Evolutionary conservation across 148 eudicot genomes (phyloP).

Genomic region (Fagopyrum esculentum): DNA sequence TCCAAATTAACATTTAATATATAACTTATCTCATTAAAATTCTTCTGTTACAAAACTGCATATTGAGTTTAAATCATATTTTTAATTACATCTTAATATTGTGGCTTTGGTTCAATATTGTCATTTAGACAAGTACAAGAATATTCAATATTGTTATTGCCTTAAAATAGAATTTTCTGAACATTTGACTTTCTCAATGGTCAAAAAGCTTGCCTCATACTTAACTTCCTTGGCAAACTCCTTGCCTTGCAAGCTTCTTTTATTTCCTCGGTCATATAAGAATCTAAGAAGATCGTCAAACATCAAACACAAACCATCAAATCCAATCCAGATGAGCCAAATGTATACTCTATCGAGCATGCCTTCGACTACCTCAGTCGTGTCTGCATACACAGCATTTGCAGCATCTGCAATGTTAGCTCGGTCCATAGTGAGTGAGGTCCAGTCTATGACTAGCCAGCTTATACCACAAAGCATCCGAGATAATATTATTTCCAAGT

Average conservation of each 20-base stretch:
- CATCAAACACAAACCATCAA: neutral
- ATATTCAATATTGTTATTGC: no score
- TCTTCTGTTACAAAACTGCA: no score
- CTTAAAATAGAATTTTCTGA: no score
- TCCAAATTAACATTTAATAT: no score
- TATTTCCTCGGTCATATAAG: neutral
- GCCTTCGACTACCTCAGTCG: conserved; percentile 12
- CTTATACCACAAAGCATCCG: neutral
- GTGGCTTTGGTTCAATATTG: no score
- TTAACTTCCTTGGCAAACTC: neutral
- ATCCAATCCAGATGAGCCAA: neutral
- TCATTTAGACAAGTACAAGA: no score
- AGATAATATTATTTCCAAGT: neutral
- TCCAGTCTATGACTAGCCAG: neutral
- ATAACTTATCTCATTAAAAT: no score
- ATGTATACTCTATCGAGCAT: neutral
- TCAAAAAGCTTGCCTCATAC: neutral
- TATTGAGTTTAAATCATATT: no score
- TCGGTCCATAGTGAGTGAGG: conserved; percentile 8
- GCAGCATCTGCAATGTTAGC: conserved; percentile 10
- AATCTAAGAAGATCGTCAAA: neutral
- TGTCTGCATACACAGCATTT: conserved; percentile 12
- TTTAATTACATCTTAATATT: no score
- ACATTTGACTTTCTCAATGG: no score
- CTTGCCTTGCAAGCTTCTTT: neutral